A percentile compares a stretch with the other conserved stretches of the same genome.
phyloP scores from a whole-genome alignment of 164 flowering plant species.

The Sedum album region DNA sequence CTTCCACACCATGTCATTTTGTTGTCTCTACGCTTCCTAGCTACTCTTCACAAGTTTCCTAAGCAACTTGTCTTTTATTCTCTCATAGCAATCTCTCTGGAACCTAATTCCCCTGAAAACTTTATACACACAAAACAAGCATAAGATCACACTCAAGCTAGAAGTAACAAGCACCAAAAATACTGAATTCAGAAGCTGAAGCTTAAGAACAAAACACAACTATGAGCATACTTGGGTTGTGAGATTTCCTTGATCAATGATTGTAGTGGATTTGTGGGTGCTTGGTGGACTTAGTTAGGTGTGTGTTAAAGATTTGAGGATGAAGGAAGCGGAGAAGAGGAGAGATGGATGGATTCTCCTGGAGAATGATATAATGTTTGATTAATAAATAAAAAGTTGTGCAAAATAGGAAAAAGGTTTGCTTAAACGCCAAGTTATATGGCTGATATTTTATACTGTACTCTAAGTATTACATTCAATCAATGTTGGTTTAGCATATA shows the following conservation, averaged over 20 bases:
- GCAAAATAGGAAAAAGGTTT: constrained; percentile 24
- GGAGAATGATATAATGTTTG: constrained; percentile 1
- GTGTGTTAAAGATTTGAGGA: too few relatives aligned
- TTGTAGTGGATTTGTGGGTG: background rate
- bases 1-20: constrained; percentile 1
- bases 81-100: background rate
- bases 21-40: background rate
- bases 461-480: too few relatives aligned
- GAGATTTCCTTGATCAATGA: background rate
- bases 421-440: constrained; percentile 55
- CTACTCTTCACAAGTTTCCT: background rate
- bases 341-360: constrained; percentile 11
- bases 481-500: too few relatives aligned
- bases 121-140: background rate
- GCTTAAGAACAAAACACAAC: too few relatives aligned
- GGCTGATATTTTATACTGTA: constrained; percentile 13
- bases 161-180: background rate
- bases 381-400: constrained; percentile 4
- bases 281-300: background rate
- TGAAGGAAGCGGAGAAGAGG: constrained; percentile 10
- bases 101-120: background rate
- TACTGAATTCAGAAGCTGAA: background rate
- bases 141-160: background rate
- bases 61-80: background rate
- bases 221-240: background rate